phyloP scores from a whole-genome alignment of 2,329 filamentous ascomycete genomes.

The Neurospora sp. region DNA sequence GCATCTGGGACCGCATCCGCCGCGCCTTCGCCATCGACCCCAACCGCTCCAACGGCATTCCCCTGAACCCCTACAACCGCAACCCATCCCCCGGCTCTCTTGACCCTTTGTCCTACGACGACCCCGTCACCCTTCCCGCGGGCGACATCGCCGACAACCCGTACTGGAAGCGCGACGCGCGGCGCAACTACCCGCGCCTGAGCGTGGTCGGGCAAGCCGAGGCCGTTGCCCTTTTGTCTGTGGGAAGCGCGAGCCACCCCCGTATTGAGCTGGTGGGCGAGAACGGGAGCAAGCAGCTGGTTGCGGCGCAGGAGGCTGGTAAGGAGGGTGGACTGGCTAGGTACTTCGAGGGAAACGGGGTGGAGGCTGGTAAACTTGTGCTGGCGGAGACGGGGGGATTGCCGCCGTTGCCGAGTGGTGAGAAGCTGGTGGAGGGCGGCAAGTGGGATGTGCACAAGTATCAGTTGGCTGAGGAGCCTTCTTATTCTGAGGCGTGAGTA shows the following conservation, averaged over 20 bases:
- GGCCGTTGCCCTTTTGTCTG: conserved; percentile 51
- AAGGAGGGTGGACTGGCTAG: conserved; percentile 59
- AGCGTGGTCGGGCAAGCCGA: conserved; percentile 78
- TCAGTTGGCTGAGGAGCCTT: conserved; percentile 51
- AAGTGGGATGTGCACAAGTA: conserved; percentile 62
- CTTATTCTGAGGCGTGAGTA: conserved; percentile 62
- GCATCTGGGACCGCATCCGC: conserved; percentile 80
- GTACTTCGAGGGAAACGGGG: conserved; percentile 54
- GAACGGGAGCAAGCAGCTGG: conserved; percentile 52
- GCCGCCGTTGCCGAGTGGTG: conserved; percentile 76
- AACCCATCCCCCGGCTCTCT: conserved; percentile 69
- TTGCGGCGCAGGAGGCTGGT: conserved; percentile 66
- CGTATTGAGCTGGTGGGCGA: conserved; percentile 72
- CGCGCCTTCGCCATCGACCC: conserved; percentile 71
- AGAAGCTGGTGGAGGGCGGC: conserved; percentile 38
- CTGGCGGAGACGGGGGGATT: conserved; percentile 58
- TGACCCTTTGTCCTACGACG: conserved; percentile 64
- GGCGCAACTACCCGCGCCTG: conserved; percentile 71
- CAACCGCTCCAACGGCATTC: conserved; percentile 82
- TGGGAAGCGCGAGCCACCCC: conserved; percentile 73
- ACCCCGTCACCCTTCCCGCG: conserved; percentile 75
- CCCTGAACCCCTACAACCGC: conserved; percentile 86
- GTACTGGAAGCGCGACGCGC: conserved; percentile 90
- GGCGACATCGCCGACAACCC: conserved; percentile 84
- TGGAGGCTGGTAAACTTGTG: conserved; percentile 43